Base-by-base conservation (phyloP, 23 red algal genomes). In the Gracilaria domingensis region DNA sequence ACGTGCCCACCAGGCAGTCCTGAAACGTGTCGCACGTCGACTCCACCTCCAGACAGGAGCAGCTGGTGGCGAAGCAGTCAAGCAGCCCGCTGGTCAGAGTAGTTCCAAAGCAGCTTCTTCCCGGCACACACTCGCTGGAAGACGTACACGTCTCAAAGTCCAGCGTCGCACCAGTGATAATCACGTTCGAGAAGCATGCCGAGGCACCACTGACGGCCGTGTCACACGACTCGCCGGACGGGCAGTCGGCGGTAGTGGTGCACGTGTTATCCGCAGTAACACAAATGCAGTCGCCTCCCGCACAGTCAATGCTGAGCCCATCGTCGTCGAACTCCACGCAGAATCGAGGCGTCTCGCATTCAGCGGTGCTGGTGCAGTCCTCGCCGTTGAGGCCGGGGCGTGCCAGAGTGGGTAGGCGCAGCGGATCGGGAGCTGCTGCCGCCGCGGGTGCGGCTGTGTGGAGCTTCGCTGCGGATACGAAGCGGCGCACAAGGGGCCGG, bases 11-110 rank as follows among this genome's bases (percentile, higher is more conserved):
- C 28, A 67, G 24, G 24, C 62, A 67, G 24, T 67, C 62, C 62
- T 67, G 28, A 67, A 67, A 67, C 8, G 62, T 67, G 33, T 67
- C 33, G 33, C 62, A 67, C 8, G 32, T 67, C n/a, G 62, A 67
- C 33, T 67, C 28, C 2, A 32, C 24, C 8, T 33, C 2, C 28
- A 33, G 12, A 21, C 62, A 67, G 12, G 62, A 67, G 20, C 62
- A 67, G 21, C 8, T 4, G 28, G 59, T 12, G 28, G n/a, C 33
- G 26, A 21, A 67, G 62, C 9, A 33, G 20, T 33, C 62, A 2
- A 67, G 62, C 11, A 67, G 28, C 12, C 62, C 62, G 28, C 8
- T 6, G 4, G 59, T 64, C 5, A 64, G 59, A 6, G 59, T 12
- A 4, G 59, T 64, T 6, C 59, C 59, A 64, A 64, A 64, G 59